Conservation (phyloP, 2,329 filamentous ascomycete species). For the Alternaria hordeiaustralica region DNA sequence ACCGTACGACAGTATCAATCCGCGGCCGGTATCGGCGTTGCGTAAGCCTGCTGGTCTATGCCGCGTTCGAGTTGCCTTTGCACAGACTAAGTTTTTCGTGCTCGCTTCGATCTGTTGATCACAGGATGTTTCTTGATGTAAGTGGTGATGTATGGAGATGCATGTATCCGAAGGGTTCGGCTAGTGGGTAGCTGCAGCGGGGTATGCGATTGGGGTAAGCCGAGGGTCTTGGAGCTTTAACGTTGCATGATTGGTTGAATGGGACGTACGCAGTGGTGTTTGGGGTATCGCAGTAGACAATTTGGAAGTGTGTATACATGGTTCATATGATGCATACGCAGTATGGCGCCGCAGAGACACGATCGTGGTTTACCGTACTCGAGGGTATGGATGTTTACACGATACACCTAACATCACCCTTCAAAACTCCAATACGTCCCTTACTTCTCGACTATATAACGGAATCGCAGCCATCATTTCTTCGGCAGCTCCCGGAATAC, state of each 20-base stretch:
- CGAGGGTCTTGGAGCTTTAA: not conserved
- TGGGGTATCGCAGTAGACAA: too few species aligned
- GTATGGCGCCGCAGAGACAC: not conserved
- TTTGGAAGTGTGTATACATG: not conserved
- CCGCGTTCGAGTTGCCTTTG: not conserved
- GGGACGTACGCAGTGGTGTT: too few species aligned
- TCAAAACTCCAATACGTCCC: not conserved
- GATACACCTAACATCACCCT: not conserved
- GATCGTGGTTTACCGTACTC: not conserved
- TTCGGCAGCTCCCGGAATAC: slow-evolving; percentile 73
- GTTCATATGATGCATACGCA: not conserved
- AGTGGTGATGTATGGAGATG: not conserved
- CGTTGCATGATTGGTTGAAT: not conserved
- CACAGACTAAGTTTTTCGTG: not conserved
- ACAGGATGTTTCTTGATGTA: not conserved
- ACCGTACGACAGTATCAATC: not conserved
- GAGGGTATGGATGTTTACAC: not conserved
- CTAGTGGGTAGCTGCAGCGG: not conserved
- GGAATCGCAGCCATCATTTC: not conserved
- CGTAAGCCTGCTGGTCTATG: not conserved
- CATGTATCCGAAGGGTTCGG: not conserved
- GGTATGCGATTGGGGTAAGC: not conserved
- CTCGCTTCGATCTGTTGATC: not conserved
- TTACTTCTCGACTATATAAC: not conserved
- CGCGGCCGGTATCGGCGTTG: slow-evolving; percentile 21